These are phyloP conservation scores for Aristolochia contorta DNA, from an alignment of 164 flowering plant species.

Conservation along the genomic window DNA sequence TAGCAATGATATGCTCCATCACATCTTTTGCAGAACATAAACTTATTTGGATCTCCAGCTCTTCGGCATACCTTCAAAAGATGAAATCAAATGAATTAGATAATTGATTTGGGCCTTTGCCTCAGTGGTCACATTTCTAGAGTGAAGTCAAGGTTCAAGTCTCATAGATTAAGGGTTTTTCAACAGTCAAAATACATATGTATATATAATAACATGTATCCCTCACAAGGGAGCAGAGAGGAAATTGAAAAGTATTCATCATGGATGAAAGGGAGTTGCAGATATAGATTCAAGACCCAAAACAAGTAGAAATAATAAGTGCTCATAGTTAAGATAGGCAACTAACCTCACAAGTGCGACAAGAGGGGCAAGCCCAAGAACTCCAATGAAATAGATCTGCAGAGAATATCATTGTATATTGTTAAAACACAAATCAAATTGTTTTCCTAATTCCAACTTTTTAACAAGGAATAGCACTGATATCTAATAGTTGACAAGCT, in stretches of 20 bases:
- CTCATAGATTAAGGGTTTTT: too few species aligned
- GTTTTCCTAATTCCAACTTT: too few species aligned
- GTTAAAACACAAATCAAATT: too few species aligned
- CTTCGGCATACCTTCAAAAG: slow-evolving; percentile 65
- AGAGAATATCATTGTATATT: slow-evolving; percentile 3
- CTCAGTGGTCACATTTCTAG: too few species aligned
- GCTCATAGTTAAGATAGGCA: not conserved
- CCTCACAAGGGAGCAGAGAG: too few species aligned
- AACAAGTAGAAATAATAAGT: not conserved
- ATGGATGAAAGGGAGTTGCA: not conserved
- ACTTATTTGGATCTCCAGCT: slow-evolving; percentile 87
- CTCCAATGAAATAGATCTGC: slow-evolving; percentile 97
- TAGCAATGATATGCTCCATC: slow-evolving; percentile 97
- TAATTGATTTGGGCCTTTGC: too few species aligned
- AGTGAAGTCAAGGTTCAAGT: too few species aligned
- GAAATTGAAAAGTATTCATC: too few species aligned
- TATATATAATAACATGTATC: too few species aligned
- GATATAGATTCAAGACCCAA: not conserved
- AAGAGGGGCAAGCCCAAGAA: slow-evolving; percentile 93
- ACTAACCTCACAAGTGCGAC: slow-evolving; percentile 88
- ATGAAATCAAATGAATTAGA: too few species aligned
- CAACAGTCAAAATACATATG: too few species aligned
- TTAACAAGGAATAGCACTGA: not conserved
- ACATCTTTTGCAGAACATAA: slow-evolving; percentile 95
- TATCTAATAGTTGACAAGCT: not conserved